Evolutionary conservation across 2,329 filamentous ascomycete species (phyloP), one percentile per base, ranked within the genome.

Genomic region (Passalora sequoiae): DNA sequence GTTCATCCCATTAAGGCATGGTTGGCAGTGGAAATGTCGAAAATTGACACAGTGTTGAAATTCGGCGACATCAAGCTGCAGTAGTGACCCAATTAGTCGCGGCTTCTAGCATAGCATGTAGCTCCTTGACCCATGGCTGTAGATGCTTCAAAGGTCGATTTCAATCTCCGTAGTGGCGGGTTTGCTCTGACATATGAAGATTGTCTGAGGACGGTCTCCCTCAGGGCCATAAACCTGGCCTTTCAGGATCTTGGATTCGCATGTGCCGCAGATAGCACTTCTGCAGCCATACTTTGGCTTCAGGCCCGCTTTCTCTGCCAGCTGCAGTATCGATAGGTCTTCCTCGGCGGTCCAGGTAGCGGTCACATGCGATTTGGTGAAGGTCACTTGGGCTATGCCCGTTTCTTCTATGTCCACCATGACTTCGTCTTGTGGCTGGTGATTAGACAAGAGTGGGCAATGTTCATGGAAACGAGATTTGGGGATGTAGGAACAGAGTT

Each of bases 121-220:
- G n/a, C n/a, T n/a, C n/a, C n/a, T n/a, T n/a, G n/a, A n/a, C n/a
- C n/a, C n/a, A n/a, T n/a, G n/a, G n/a, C n/a, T n/a, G n/a, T n/a
- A n/a, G n/a, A n/a, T n/a, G n/a, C n/a, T n/a, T n/a, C n/a, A n/a
- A n/a, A n/a, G n/a, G n/a, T 57, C 53, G 40, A 56, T 51, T 49
- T 56, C 53, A 29, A 57, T 48, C 31, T 56, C 51, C 30, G 28
- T 40, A 21, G 47, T 55, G 12, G 55, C 55, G n/a, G 55, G 55
- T 29, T 47, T 44, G 38, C 47, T 51, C 37, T 54, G 53, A 42
- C 55, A 57, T 10, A 57, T 57, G 12, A 55, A 53, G 12, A 57
- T 55, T 2, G 49, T 47, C 41, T 54, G 47, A 25, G 50, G 50
- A 10, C 38, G 28, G 35, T 55, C 50, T 1, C 54, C 52, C 16